These are phyloP conservation scores for Backusella liffmaniae DNA, from an alignment of 192 early-diverging fungal species.

Conservation along the genomic window DNA sequence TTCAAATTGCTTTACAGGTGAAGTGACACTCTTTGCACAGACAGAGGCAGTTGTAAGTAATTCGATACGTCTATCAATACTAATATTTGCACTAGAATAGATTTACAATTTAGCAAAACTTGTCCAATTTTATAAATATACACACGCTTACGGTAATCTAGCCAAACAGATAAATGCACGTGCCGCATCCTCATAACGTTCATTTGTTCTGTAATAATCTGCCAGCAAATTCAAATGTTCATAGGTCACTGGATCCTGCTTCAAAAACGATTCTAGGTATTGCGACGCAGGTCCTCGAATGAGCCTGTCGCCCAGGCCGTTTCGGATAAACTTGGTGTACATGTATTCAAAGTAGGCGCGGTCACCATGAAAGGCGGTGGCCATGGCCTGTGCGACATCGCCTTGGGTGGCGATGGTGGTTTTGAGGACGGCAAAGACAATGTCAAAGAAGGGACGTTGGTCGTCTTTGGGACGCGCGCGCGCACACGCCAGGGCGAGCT, in stretches of 20 bases:
- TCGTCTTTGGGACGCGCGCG: neutral
- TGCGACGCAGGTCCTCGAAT: neutral
- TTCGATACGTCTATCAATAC: neutral
- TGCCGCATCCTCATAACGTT: conserved; percentile 10
- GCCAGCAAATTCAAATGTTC: conserved; percentile 7
- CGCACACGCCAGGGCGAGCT: neutral
- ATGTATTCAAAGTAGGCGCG: neutral
- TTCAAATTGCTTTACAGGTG: neutral
- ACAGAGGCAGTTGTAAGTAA: neutral
- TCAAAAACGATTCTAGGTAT: neutral
- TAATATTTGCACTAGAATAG: neutral
- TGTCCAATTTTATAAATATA: too few species aligned
- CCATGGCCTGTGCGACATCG: neutral
- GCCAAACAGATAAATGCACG: neutral
- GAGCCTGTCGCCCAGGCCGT: neutral
- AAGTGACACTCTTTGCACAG: neutral
- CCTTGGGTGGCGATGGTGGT: neutral
- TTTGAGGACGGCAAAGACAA: neutral
- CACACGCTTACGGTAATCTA: neutral
- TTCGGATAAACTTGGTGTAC: neutral
- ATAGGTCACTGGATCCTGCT: neutral
- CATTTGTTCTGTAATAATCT: conserved; percentile 8
- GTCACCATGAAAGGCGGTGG: neutral
- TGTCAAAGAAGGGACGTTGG: neutral
- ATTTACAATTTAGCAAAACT: too few species aligned